These are phyloP conservation scores for Wickerhamomyces canadensis DNA, from an alignment of 805 yeast genomes.

Conservation along the genomic window DNA sequence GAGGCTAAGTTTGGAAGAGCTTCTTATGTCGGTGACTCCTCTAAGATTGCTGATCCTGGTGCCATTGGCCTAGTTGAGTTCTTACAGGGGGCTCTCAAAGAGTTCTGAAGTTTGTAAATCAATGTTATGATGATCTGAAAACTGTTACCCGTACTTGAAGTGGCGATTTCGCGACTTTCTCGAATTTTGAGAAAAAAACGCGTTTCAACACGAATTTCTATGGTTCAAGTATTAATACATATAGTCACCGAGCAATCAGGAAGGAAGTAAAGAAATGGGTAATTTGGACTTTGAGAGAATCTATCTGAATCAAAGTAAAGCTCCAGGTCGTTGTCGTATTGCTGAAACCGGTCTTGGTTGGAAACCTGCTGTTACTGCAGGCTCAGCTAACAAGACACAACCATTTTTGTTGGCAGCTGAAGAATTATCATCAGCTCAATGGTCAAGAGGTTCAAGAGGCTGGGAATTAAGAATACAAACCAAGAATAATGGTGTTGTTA, in stretches of 20 bases:
- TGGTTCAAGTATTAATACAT: no score
- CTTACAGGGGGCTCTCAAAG: conserved; percentile 31
- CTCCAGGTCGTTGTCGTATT: conserved; percentile 84
- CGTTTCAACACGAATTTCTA: not conserved
- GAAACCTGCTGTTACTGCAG: conserved; percentile 62
- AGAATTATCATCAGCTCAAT: conserved; percentile 70
- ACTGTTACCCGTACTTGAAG: not conserved
- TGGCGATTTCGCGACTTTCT: not conserved
- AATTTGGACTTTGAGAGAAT: conserved; percentile 79
- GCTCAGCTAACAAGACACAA: conserved; percentile 43
- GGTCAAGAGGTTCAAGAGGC: conserved; percentile 95
- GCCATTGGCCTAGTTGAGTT: conserved; percentile 76
- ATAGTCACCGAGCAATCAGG: no score
- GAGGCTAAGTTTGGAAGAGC: conserved; percentile 93
- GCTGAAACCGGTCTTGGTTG: conserved; percentile 98
- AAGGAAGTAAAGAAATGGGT: no score
- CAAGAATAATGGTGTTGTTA: conserved; percentile 77
- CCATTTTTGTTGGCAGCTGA: conserved; percentile 90
- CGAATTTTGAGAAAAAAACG: not conserved
- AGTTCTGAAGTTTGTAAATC: not conserved
- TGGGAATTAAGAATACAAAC: conserved; percentile 87
- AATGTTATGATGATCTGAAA: not conserved
- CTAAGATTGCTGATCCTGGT: conserved; percentile 85
- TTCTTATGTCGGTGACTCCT: conserved; percentile 76
- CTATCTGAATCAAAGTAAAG: conserved; percentile 79